Evolutionary conservation across 1,284 basidiomycete genomes (phyloP).

Genomic region (Ganoderma boninense): DNA sequence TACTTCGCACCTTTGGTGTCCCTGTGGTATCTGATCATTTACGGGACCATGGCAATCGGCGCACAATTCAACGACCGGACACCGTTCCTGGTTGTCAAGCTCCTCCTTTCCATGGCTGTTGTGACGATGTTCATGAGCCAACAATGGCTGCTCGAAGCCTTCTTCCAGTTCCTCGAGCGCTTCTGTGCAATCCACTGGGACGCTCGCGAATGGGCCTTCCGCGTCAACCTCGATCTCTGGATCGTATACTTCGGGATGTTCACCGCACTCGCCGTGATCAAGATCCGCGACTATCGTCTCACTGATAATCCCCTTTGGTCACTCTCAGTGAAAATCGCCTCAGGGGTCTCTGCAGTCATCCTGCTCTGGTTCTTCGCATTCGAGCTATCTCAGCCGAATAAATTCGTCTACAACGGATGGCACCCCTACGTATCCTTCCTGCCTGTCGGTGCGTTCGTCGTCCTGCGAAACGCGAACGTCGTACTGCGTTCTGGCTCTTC

Average conservation of each 20-base stretch:
- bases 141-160: constrained; percentile 64
- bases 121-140: constrained; percentile 76
- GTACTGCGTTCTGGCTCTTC: constrained; percentile 76
- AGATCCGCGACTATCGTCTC: constrained; percentile 77
- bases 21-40: constrained; percentile 88
- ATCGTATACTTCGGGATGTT: constrained; percentile 91
- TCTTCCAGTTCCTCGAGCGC: constrained; percentile 71
- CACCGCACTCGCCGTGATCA: constrained; percentile 76
- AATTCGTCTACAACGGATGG: constrained; percentile 87
- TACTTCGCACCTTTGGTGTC: constrained; percentile 88
- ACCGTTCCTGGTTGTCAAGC: constrained; percentile 74
- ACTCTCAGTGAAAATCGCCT: constrained; percentile 54
- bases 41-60: constrained; percentile 78
- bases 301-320: constrained; percentile 77
- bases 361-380: constrained; percentile 86
- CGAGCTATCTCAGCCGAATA: constrained; percentile 77
- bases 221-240: constrained; percentile 87
- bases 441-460: constrained; percentile 79
- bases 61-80: constrained; percentile 78
- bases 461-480: constrained; percentile 79
- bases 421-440: constrained; percentile 87
- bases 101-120: constrained; percentile 67
- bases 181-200: constrained; percentile 85
- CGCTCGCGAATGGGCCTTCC: constrained; percentile 86
- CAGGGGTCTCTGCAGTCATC: constrained; percentile 58